phyloP scores from a whole-genome alignment of 129 eudicot species.

The Mikania micrantha region DNA sequence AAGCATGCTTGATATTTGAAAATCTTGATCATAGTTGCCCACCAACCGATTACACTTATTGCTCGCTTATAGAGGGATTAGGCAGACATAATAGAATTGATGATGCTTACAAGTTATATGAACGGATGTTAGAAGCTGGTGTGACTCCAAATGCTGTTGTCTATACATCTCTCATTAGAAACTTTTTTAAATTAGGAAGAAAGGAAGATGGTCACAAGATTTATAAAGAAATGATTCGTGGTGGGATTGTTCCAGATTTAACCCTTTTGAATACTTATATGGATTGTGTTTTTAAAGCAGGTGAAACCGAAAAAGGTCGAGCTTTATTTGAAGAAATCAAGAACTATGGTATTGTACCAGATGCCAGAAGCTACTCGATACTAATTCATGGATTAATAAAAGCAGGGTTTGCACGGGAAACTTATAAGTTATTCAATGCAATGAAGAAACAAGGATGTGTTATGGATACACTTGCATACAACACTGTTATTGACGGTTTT shows the following conservation, averaged over 20 bases:
- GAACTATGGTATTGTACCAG: conserved; percentile 52
- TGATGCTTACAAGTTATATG: conserved; percentile 80
- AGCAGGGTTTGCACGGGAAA: conserved; percentile 79
- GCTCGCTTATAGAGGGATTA: conserved; percentile 82
- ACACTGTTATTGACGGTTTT: conserved; percentile 82
- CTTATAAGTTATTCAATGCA: conserved; percentile 42
- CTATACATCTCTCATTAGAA: conserved; percentile 76
- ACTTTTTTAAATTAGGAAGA: conserved; percentile 61
- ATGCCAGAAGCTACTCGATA: conserved; percentile 83
- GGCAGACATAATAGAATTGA: conserved; percentile 77
- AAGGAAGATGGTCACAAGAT: conserved; percentile 90
- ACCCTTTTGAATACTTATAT: conserved; percentile 81
- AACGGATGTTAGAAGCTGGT: conserved; percentile 62
- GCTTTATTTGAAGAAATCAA: conserved; percentile 77
- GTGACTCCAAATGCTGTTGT: conserved; percentile 63
- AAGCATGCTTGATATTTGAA: conserved; percentile 65
- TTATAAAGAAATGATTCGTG: conserved; percentile 79
- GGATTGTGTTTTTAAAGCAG: conserved; percentile 91
- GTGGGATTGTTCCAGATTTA: conserved; percentile 60
- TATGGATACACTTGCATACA: conserved; percentile 84
- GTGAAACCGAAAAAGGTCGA: conserved; percentile 83
- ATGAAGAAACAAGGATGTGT: conserved; percentile 87
- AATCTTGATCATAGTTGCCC: conserved; percentile 62
- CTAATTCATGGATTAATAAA: conserved; percentile 79
- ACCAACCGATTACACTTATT: conserved; percentile 66